Conservation (phyloP, 2,329 filamentous ascomycete genomes). For the Microcyclosporella mali region DNA sequence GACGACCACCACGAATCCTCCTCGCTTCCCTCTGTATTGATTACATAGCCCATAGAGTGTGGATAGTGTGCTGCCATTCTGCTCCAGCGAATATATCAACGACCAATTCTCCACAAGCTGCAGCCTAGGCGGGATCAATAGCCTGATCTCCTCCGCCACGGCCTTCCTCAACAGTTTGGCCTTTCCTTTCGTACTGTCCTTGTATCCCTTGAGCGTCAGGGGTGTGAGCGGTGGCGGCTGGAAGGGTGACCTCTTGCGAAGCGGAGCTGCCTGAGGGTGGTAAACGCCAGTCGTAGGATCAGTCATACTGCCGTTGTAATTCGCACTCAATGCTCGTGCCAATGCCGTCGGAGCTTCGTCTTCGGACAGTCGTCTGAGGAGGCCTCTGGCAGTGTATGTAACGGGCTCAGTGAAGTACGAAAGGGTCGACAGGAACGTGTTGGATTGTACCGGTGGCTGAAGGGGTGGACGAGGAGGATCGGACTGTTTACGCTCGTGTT, state of each 20-base stretch:
- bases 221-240: conserved; percentile 85
- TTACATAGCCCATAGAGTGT: conserved; percentile 81
- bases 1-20: conserved; percentile 85
- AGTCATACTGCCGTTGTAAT: conserved; percentile 35
- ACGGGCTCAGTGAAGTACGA: conserved; percentile 47
- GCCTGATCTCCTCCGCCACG: conserved; percentile 86
- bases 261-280: conserved; percentile 42
- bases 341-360: conserved; percentile 37
- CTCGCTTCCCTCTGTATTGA: conserved; percentile 59
- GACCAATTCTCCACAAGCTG: conserved; percentile 84
- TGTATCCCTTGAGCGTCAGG: conserved; percentile 62
- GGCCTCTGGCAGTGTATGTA: conserved; percentile 42
- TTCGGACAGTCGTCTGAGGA: conserved; percentile 42
- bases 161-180: conserved; percentile 63
- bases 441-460: conserved; percentile 14
- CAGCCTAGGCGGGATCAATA: conserved; percentile 78
- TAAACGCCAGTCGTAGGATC: conserved; percentile 47
- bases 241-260: conserved; percentile 68
- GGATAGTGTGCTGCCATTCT: conserved; percentile 79
- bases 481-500: conserved; percentile 2
- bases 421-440: conserved; percentile 25
- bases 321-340: conserved; percentile 32
- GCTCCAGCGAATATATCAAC: conserved; percentile 81
- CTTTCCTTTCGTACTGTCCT: conserved; percentile 51
- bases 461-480: conserved; percentile 9